A percentile compares a stretch with the other conserved stretches of the same genome.
These are phyloP conservation scores for Pseudonitzschia delicatissima DNA, from an alignment of 108 stramenopile species.

Conservation along the genomic window DNA sequence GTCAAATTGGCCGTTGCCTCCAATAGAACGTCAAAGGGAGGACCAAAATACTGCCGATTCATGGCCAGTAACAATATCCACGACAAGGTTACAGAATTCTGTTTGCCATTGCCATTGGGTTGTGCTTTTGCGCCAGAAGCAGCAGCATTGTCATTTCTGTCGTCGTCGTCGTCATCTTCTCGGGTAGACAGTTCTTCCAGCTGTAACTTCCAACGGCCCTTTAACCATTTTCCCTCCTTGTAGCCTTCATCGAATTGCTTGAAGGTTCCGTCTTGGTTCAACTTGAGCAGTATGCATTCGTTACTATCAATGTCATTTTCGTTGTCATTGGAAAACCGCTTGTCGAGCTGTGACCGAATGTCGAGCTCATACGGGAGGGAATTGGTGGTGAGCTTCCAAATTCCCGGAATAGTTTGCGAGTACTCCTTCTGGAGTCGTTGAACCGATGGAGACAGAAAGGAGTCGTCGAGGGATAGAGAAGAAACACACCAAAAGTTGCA, in stretches of 20 bases:
- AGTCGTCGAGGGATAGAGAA: no score
- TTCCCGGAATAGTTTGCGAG: no score
- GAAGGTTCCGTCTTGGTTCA: conserved; percentile 27
- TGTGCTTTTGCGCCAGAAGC: not conserved
- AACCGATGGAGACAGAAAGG: no score
- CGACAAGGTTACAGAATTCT: not conserved
- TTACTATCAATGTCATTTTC: not conserved
- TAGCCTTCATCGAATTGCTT: conserved; percentile 32
- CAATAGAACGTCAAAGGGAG: conserved; percentile 17
- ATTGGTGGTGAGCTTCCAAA: conserved; percentile 20
- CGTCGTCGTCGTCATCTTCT: not conserved
- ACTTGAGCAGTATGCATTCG: conserved; percentile 14
- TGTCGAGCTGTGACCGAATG: conserved; percentile 19
- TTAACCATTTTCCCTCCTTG: conserved; percentile 22
- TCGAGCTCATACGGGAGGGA: conserved; percentile 20
- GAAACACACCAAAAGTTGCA: no score
- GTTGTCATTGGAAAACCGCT: conserved; percentile 4
- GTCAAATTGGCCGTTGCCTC: not conserved
- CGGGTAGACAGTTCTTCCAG: not conserved
- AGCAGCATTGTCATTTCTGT: not conserved
- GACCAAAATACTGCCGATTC: conserved; percentile 31
- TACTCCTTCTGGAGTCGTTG: no score
- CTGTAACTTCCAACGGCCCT: conserved; percentile 16
- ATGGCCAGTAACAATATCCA: conserved; percentile 5
- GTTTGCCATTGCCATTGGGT: not conserved